Evolutionary conservation across 495 filamentous ascomycete genomes (phyloP).

Genomic region (Pyrenula massariospora): DNA sequence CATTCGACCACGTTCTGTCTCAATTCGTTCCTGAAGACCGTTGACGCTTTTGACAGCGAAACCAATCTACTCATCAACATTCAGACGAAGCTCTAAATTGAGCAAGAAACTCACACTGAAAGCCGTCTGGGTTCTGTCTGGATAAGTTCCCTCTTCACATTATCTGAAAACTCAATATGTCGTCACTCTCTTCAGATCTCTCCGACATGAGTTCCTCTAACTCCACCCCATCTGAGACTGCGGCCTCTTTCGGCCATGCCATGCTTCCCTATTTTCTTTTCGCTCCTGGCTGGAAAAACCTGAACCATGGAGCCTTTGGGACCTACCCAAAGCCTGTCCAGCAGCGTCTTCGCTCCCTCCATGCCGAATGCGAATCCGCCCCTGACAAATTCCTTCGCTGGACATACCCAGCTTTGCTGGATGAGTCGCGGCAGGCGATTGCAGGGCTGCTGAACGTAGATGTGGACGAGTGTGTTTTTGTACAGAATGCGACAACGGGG

Average conservation of each 20-base stretch:
- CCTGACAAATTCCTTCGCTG: constrained; percentile 68
- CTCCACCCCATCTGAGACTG: neutral
- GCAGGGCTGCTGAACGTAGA: constrained; percentile 53
- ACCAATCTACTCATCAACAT: too few species aligned
- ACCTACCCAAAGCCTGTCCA: constrained; percentile 53
- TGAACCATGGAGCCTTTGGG: constrained; percentile 83
- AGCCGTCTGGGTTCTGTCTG: too few species aligned
- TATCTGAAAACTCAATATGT: too few species aligned
- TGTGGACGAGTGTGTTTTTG: constrained; percentile 54
- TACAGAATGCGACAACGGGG: constrained; percentile 71
- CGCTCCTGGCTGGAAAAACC: constrained; percentile 51
- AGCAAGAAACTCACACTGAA: too few species aligned
- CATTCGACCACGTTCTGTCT: too few species aligned
- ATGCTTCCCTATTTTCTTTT: constrained; percentile 64
- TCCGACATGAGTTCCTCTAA: neutral
- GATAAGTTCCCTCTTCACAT: too few species aligned
- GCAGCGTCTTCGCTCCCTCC: constrained; percentile 40
- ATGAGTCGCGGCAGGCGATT: constrained; percentile 49
- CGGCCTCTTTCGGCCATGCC: constrained; percentile 40
- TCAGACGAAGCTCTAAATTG: too few species aligned
- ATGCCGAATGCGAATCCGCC: constrained; percentile 45
- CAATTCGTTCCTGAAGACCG: too few species aligned
- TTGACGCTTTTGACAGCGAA: too few species aligned
- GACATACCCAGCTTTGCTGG: constrained; percentile 43
- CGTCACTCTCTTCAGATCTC: neutral